These are phyloP conservation scores for Suhomyces vadensis DNA, from an alignment of 805 yeast species.

Conservation along the genomic window DNA sequence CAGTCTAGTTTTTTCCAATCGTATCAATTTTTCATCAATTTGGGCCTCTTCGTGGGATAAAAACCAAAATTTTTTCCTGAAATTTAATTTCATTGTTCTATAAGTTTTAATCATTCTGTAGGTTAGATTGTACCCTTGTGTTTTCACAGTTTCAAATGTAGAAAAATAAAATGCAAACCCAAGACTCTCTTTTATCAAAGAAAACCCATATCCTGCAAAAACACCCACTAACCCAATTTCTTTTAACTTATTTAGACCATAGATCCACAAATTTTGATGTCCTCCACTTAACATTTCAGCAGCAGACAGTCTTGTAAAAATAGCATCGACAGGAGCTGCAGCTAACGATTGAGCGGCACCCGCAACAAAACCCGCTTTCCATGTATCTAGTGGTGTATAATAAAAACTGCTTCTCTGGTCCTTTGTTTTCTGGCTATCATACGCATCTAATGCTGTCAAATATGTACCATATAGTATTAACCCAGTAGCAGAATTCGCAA, in stretches of 20 bases:
- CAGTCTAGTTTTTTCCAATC: slow-evolving; percentile 37
- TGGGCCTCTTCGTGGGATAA: slow-evolving; percentile 18
- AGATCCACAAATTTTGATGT: slow-evolving; percentile 74
- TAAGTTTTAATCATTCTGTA: slow-evolving; percentile 46
- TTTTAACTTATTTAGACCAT: slow-evolving; percentile 64
- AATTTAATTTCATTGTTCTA: slow-evolving; percentile 38
- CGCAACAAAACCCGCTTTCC: slow-evolving; percentile 81
- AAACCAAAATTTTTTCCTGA: slow-evolving; percentile 21
- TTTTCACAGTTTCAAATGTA: slow-evolving; percentile 76
- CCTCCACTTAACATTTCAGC: slow-evolving; percentile 68
- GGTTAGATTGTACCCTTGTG: slow-evolving; percentile 56
- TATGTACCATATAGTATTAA: slow-evolving; percentile 82
- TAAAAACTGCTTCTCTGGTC: slow-evolving; percentile 9
- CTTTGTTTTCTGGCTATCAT: slow-evolving; percentile 17
- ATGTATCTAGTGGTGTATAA: slow-evolving; percentile 53
- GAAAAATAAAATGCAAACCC: slow-evolving; percentile 86
- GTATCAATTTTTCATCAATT: slow-evolving; percentile 24
- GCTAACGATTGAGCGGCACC: slow-evolving; percentile 87
- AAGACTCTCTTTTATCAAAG: slow-evolving; percentile 72
- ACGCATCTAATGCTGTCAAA: slow-evolving; percentile 49
- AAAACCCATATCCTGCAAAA: slow-evolving; percentile 84
- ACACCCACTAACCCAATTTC: slow-evolving; percentile 83
- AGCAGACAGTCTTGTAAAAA: slow-evolving; percentile 76
- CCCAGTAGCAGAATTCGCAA: slow-evolving; percentile 91
- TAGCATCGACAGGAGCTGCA: slow-evolving; percentile 93